Evolutionary conservation across 805 yeast species (phyloP).

Genomic region (Saccharomycopsis malanga): DNA sequence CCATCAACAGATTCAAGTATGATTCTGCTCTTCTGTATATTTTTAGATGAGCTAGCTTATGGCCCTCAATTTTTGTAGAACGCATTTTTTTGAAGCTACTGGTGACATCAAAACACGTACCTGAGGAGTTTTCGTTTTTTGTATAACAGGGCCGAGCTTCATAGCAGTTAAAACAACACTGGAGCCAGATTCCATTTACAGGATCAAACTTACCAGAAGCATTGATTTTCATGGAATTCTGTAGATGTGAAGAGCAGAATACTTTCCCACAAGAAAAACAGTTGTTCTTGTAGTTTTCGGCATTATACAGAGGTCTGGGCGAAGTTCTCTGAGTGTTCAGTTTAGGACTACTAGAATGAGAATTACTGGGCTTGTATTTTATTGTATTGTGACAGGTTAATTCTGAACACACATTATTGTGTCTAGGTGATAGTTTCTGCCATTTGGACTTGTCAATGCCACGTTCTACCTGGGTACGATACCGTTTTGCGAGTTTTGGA

Average conservation of each 20-base stretch:
- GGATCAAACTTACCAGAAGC: conserved; percentile 42
- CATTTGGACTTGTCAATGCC: conserved; percentile 13
- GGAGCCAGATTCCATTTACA: conserved; percentile 52
- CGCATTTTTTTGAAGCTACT: conserved; percentile 37
- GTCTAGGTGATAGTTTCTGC: conserved; percentile 7
- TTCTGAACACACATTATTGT: neutral
- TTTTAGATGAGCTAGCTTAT: conserved; percentile 46
- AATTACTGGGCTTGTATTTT: neutral
- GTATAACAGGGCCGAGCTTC: conserved; percentile 44
- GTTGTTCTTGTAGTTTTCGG: conserved; percentile 6
- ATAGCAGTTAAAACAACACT: conserved; percentile 64
- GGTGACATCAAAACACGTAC: conserved; percentile 41
- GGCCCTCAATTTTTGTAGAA: conserved; percentile 37
- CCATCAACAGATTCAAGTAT: conserved; percentile 29
- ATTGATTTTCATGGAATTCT: conserved; percentile 44
- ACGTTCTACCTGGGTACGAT: neutral
- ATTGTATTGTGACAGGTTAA: conserved; percentile 4
- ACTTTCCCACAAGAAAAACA: conserved; percentile 51
- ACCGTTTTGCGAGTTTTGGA: conserved; percentile 3
- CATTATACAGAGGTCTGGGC: neutral
- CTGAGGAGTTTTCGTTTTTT: conserved; percentile 30
- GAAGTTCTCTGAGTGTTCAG: too few relatives aligned
- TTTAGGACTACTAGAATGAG: neutral
- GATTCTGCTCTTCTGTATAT: conserved; percentile 55
- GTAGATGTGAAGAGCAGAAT: conserved; percentile 60